phyloP scores from a whole-genome alignment of 208 protist species.

The Crithidia mellificae region DNA sequence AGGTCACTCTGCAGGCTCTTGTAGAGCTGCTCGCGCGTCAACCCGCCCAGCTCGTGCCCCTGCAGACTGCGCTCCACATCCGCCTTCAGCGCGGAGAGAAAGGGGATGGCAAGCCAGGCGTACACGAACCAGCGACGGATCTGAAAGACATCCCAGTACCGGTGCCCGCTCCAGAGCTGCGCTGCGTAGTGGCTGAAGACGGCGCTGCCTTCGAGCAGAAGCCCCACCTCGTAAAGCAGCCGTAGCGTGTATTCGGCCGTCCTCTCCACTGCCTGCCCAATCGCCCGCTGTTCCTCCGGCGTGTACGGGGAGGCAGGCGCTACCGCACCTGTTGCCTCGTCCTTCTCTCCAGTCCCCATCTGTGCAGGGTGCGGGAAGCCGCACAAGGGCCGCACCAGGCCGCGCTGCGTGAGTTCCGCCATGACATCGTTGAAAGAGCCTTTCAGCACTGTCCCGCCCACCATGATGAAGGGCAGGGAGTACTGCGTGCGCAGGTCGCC shows the following conservation, averaged over 20 bases:
- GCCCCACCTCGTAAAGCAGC: slow-evolving; percentile 38
- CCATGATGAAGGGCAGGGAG: slow-evolving; percentile 20
- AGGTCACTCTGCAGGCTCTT: slow-evolving; percentile 37
- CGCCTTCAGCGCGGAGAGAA: slow-evolving; percentile 21
- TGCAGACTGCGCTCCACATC: slow-evolving; percentile 10
- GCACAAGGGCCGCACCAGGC: background rate
- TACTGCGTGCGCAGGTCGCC: slow-evolving; percentile 13
- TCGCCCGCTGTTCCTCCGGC: slow-evolving; percentile 28
- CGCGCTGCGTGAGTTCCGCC: slow-evolving; percentile 4
- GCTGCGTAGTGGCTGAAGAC: slow-evolving; percentile 42
- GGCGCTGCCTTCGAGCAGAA: slow-evolving; percentile 33
- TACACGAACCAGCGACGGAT: slow-evolving; percentile 20
- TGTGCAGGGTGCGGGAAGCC: too few species aligned
- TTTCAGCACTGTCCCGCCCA: slow-evolving; percentile 13
- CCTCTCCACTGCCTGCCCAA: slow-evolving; percentile 40
- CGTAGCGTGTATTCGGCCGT: slow-evolving; percentile 40
- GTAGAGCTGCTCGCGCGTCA: slow-evolving; percentile 43
- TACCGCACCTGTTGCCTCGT: background rate
- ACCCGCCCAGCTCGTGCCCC: slow-evolving; percentile 27
- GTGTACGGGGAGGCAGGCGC: background rate
- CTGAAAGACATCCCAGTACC: slow-evolving; percentile 27
- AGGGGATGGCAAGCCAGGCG: slow-evolving; percentile 28
- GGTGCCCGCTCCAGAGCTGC: slow-evolving; percentile 29
- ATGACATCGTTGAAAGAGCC: slow-evolving; percentile 18
- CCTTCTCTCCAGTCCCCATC: background rate